phyloP scores from a whole-genome alignment of 2,329 filamentous ascomycete species.

The Leptodontidium sp. region DNA sequence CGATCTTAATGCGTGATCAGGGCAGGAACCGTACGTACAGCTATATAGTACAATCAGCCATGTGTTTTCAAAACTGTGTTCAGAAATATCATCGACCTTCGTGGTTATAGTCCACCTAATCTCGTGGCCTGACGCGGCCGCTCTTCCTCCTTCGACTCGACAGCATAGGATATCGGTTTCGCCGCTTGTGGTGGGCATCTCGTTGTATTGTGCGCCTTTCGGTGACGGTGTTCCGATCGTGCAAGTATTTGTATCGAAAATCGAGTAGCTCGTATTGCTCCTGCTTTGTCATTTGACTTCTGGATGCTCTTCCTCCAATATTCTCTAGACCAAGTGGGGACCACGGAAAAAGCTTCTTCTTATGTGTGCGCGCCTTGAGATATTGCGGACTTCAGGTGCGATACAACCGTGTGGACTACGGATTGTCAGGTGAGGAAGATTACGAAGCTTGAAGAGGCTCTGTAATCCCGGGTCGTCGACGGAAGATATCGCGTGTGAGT shows the following conservation, averaged over 20 bases:
- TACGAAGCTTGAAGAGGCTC: constrained; percentile 35
- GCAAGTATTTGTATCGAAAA: too few relatives aligned
- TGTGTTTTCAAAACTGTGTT: not conserved
- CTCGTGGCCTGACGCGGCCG: not conserved
- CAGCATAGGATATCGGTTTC: not conserved
- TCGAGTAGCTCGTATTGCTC: too few relatives aligned
- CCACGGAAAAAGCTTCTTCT: not conserved
- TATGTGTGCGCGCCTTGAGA: constrained; percentile 29
- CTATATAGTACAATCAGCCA: not conserved
- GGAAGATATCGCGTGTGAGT: too few relatives aligned
- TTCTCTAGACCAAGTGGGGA: too few relatives aligned
- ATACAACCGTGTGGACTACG: constrained; percentile 31
- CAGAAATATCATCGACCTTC: not conserved
- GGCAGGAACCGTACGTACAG: not conserved
- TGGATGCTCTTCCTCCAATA: too few relatives aligned
- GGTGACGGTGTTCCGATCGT: too few relatives aligned
- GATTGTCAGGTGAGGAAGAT: constrained; percentile 32
- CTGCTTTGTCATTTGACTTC: too few relatives aligned
- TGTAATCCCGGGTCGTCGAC: constrained; percentile 27
- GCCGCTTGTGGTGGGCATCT: not conserved
- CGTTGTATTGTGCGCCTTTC: too few relatives aligned
- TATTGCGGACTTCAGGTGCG: constrained; percentile 29
- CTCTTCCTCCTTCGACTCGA: not conserved
- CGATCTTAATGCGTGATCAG: too few relatives aligned
- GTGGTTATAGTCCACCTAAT: not conserved